Percentiles rank a stretch among this genome's conserved stretches.
Conservation (phyloP, 345 rosid genomes). For the Noccaea bulbosa region DNA sequence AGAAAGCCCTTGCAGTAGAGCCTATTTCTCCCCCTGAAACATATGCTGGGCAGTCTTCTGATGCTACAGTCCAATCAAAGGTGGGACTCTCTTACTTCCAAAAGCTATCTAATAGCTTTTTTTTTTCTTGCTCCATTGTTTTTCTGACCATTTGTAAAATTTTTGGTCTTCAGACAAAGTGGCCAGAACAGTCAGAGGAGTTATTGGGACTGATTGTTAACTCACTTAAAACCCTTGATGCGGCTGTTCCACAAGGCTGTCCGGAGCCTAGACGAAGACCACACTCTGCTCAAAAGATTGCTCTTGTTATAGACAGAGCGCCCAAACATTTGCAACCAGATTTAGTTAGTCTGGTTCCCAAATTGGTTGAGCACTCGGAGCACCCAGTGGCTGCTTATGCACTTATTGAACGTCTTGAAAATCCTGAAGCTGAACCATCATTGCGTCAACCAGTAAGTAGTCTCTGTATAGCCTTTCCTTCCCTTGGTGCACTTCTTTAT, state of each 20-base stretch:
- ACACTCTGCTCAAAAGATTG: conserved; percentile 90
- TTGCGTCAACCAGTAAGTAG: conserved; percentile 79
- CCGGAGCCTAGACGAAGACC: conserved; percentile 96
- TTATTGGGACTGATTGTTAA: conserved; percentile 93
- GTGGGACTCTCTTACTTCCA: conserved; percentile 44
- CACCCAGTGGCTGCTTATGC: conserved; percentile 89
- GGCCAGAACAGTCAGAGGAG: conserved; percentile 99
- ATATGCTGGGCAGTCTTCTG: conserved; percentile 60
- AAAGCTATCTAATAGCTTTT: conserved; percentile 6
- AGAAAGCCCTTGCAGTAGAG: conserved; percentile 61
- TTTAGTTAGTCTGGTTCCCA: conserved; percentile 93
- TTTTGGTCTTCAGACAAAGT: conserved; percentile 72
- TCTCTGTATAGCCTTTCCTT: conserved; percentile 29
- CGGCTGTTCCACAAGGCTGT: conserved; percentile 93
- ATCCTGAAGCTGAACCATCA: conserved; percentile 87
- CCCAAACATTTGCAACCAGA: conserved; percentile 91
- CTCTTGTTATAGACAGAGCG: conserved; percentile 93
- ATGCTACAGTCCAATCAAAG: conserved; percentile 73
- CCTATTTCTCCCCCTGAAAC: conserved; percentile 67
- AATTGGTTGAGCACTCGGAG: conserved; percentile 94
- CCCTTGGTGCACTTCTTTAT: conserved; percentile 1
- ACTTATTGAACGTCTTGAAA: conserved; percentile 85
- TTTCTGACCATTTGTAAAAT: conserved; percentile 31
- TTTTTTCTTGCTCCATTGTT: conserved; percentile 3
- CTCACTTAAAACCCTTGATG: conserved; percentile 92